Evolutionary conservation across 768 basidiomycete genomes (phyloP).

Genomic region (Collybia sp.): DNA sequence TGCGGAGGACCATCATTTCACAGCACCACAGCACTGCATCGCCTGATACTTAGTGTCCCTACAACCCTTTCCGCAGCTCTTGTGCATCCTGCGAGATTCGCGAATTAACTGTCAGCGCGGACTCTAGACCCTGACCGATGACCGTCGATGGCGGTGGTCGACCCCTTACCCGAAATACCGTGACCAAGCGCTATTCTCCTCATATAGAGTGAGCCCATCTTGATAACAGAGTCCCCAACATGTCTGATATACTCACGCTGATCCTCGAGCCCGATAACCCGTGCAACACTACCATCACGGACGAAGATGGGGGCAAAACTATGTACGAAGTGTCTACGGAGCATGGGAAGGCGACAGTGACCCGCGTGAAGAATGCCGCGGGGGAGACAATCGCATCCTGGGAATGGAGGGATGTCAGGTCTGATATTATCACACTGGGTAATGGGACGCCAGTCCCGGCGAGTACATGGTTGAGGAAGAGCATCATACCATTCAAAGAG

Average conservation of each 20-base stretch:
- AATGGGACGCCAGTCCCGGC: slow-evolving; percentile 20
- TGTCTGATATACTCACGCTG: slow-evolving; percentile 19
- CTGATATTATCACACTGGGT: slow-evolving; percentile 33
- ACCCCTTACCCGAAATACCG: too few relatives aligned
- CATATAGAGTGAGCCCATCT: too few relatives aligned
- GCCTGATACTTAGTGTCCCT: too few relatives aligned
- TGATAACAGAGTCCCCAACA: too few relatives aligned
- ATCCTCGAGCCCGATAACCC: slow-evolving; percentile 36
- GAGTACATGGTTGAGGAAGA: slow-evolving; percentile 35
- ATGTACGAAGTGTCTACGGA: slow-evolving; percentile 33
- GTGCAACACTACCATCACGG: slow-evolving; percentile 31
- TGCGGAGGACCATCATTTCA: too few relatives aligned
- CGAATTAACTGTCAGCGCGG: too few relatives aligned
- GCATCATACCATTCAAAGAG: slow-evolving; percentile 34
- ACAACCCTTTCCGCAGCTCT: too few relatives aligned
- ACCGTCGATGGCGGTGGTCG: too few relatives aligned
- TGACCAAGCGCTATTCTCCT: too few relatives aligned
- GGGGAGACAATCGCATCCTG: slow-evolving; percentile 30
- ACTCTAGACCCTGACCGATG: too few relatives aligned
- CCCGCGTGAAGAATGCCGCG: slow-evolving; percentile 24
- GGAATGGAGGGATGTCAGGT: slow-evolving; percentile 31
- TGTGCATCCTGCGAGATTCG: too few relatives aligned
- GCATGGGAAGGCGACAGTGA: slow-evolving; percentile 22
- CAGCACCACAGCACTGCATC: too few relatives aligned
- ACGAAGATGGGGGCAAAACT: slow-evolving; percentile 22